Percentiles rank a stretch among this genome's conserved stretches.
Evolutionary conservation across 208 protist genomes (phyloP).

Genomic region (Crithidia bombi): DNA sequence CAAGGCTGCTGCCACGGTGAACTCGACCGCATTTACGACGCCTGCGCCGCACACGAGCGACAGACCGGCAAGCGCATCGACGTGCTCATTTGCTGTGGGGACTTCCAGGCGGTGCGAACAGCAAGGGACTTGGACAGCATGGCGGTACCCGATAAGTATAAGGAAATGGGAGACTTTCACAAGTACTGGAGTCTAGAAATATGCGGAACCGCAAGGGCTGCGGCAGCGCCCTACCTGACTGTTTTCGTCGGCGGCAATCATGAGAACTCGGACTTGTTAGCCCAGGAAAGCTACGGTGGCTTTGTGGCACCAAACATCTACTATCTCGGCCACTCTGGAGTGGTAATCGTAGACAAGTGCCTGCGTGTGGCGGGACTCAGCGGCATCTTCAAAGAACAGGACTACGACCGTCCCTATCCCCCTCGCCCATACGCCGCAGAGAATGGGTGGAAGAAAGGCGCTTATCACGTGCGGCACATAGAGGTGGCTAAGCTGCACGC

Average conservation of each 20-base stretch:
- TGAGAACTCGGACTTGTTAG: constrained; percentile 96
- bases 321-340: constrained; percentile 96
- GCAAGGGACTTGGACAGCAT: constrained; percentile 92
- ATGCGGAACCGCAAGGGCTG: neutral
- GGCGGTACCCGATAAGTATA: constrained; percentile 96
- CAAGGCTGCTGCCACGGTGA: constrained; percentile 98
- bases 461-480: constrained; percentile 88
- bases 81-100: constrained; percentile 98
- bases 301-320: constrained; percentile 99
- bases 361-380: constrained; percentile 80
- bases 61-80: constrained; percentile 91
- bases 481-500: constrained; percentile 85
- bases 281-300: constrained; percentile 95
- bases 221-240: constrained; percentile 95
- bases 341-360: constrained; percentile 85
- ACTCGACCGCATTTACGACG: constrained; percentile 96
- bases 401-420: constrained; percentile 82
- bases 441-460: constrained; percentile 60
- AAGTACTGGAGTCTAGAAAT: constrained; percentile 83
- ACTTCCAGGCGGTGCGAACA: constrained; percentile 97
- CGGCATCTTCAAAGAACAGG: constrained; percentile 88
- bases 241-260: constrained; percentile 99
- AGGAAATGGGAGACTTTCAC: constrained; percentile 94
- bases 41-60: constrained; percentile 79
- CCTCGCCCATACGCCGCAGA: constrained; percentile 64